Percentiles rank a stretch among this genome's conserved stretches.
Conservation (phyloP, 2,329 filamentous ascomycete species). For the Apiospora arundinis region DNA sequence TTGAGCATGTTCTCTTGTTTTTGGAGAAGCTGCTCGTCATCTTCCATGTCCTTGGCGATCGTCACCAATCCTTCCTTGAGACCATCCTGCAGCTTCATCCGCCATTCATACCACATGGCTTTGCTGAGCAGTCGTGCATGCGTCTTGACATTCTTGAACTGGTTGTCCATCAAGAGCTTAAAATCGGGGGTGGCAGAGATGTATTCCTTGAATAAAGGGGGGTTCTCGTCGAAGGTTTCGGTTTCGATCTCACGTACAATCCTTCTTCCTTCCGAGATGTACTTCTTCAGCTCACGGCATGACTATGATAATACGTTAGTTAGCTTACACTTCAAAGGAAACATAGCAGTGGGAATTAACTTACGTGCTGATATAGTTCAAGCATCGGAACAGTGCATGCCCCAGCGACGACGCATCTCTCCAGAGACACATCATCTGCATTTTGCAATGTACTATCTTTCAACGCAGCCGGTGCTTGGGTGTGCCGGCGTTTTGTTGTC, state of each 20-base stretch:
- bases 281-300: conserved; percentile 93
- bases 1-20: conserved; percentile 74
- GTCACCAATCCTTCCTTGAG: conserved; percentile 80
- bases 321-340: conserved; percentile 31
- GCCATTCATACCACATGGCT: conserved; percentile 98
- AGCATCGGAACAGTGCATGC: conserved; percentile 92
- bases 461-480: conserved; percentile 65
- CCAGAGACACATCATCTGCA: conserved; percentile 65
- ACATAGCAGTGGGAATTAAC: conserved; percentile 30
- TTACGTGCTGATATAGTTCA: conserved; percentile 89
- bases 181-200: conserved; percentile 83
- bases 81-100: conserved; percentile 83
- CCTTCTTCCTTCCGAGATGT: conserved; percentile 89
- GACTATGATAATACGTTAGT: conserved; percentile 54
- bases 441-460: conserved; percentile 49
- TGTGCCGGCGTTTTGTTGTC: conserved; percentile 92
- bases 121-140: conserved; percentile 90
- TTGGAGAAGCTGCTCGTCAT: conserved; percentile 71
- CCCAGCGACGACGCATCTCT: conserved; percentile 84
- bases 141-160: conserved; percentile 97
- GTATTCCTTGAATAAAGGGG: conserved; percentile 90
- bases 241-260: conserved; percentile 91
- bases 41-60: conserved; percentile 77
- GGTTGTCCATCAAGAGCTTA: conserved; percentile 88
- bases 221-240: conserved; percentile 89